phyloP scores from a whole-genome alignment of 768 basidiomycete species.

The Lentinula edodes region DNA sequence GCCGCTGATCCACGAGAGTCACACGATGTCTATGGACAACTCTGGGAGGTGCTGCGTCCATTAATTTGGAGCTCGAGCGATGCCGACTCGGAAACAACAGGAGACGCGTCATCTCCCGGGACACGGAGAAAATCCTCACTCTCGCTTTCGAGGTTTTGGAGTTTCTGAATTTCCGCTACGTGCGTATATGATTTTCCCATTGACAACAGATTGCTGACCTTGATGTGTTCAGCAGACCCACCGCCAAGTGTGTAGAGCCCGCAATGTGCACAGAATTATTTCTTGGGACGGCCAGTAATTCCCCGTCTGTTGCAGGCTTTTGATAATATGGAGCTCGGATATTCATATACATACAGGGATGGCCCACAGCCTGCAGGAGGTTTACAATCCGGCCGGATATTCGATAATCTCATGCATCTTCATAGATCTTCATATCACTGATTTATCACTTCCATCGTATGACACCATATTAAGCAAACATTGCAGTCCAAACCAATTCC shows the following conservation, averaged over 20 bases:
- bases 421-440: background rate
- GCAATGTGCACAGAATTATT: too few relatives aligned
- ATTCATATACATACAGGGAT: too few relatives aligned
- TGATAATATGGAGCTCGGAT: too few relatives aligned
- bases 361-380: too few relatives aligned
- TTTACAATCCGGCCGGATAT: background rate
- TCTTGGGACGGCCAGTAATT: too few relatives aligned
- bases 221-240: background rate
- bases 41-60: conserved; percentile 6
- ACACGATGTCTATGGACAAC: conserved; percentile 5
- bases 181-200: too few relatives aligned
- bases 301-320: too few relatives aligned
- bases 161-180: background rate
- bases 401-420: background rate
- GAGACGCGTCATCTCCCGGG: background rate
- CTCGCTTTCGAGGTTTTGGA: background rate
- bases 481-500: too few relatives aligned
- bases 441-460: background rate
- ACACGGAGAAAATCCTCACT: background rate
- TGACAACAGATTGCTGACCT: background rate
- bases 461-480: too few relatives aligned
- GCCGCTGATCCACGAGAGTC: conserved; percentile 1
- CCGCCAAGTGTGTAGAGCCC: too few relatives aligned
- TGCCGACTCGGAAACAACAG: background rate
- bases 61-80: background rate